Conservation (phyloP, 164 flowering plant species). For the Nymphaea colorata region DNA sequence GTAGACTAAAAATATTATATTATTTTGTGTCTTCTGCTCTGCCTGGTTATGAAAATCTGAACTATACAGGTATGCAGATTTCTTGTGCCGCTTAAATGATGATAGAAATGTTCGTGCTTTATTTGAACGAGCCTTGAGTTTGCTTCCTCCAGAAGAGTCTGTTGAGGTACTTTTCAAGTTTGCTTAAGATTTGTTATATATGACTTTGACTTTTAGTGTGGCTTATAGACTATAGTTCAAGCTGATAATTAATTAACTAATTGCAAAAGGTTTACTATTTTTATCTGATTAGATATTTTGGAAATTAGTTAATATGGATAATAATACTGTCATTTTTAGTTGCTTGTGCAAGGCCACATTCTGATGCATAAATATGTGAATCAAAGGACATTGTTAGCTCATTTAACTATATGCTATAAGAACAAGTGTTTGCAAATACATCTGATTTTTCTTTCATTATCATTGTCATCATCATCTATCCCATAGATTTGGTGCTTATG, state of each 20-base stretch:
- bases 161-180: slow-evolving; percentile 47
- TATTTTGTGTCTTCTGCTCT: too few species aligned
- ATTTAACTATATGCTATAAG: too few species aligned
- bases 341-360: too few species aligned
- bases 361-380: too few species aligned
- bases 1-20: too few species aligned
- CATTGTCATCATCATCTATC: too few species aligned
- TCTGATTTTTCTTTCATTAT: too few species aligned
- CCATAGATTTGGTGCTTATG: too few species aligned
- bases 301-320: too few species aligned
- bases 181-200: neutral
- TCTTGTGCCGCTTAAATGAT: slow-evolving; percentile 86
- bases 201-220: neutral
- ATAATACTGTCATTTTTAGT: too few species aligned
- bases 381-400: too few species aligned
- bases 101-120: slow-evolving; percentile 87
- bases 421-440: too few species aligned
- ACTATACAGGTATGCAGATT: slow-evolving; percentile 75
- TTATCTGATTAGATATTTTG: neutral
- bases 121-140: slow-evolving; percentile 88
- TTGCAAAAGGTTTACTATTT: neutral
- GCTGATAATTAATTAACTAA: neutral
- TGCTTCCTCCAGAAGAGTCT: slow-evolving; percentile 77
- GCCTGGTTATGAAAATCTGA: neutral
- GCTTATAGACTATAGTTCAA: neutral